phyloP scores from a whole-genome alignment of 768 basidiomycete species.

The Rhodotorula graminis region DNA sequence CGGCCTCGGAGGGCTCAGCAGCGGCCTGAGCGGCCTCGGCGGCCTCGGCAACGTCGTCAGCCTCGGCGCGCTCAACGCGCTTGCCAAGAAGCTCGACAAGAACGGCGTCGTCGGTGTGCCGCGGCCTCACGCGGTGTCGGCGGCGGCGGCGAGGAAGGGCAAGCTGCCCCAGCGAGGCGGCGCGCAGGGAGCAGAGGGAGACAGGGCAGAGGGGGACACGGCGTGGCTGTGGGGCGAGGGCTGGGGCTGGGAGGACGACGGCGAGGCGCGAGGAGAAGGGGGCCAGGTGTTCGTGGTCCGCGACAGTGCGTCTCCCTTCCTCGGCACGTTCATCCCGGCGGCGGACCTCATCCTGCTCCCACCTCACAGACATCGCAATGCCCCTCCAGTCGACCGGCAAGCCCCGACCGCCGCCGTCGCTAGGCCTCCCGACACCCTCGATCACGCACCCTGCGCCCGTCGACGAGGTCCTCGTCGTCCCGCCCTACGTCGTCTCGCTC shows the following conservation, averaged over 20 bases:
- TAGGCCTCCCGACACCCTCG: conserved; percentile 7
- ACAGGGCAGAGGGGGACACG: not conserved
- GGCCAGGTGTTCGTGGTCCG: conserved; percentile 65
- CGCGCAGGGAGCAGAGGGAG: not conserved
- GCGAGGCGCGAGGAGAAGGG: conserved; percentile 50
- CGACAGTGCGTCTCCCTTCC: conserved; percentile 59
- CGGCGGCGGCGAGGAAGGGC: not conserved
- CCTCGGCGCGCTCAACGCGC: conserved; percentile 19
- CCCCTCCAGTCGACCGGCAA: conserved; percentile 59
- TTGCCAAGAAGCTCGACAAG: conserved; percentile 35
- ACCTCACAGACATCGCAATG: conserved; percentile 59
- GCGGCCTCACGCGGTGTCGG: no score
- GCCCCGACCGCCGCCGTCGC: conserved; percentile 51
- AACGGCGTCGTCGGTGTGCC: conserved; percentile 33
- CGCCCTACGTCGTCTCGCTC: conserved; percentile 41
- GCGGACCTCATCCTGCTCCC: not conserved
- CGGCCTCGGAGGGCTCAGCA: not conserved
- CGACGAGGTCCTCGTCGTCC: conserved; percentile 59
- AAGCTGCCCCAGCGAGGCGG: conserved; percentile 7
- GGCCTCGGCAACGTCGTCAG: conserved; percentile 16
- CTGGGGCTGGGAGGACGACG: conserved; percentile 54
- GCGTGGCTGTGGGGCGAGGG: conserved; percentile 34
- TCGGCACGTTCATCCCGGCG: not conserved
- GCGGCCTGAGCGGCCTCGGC: not conserved
- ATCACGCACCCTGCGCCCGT: conserved; percentile 75